Conservation (phyloP, 306 rosid genomes). For the Rubus parviflorus region DNA sequence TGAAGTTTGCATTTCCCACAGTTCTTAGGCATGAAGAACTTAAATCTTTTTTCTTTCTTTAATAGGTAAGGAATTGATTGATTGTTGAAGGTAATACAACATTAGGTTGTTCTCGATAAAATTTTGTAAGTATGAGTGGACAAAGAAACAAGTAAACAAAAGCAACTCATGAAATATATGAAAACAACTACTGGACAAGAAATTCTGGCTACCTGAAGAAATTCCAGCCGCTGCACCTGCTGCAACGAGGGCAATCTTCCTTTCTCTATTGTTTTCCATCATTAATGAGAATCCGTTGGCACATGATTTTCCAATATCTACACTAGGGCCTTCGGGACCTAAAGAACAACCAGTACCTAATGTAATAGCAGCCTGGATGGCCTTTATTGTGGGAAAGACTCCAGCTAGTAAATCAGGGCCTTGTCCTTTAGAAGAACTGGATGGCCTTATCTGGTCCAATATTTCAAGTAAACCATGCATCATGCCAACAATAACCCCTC, state of each 20-base stretch:
- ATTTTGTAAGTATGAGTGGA: background rate
- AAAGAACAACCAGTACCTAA: constrained; percentile 95
- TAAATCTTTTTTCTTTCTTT: background rate
- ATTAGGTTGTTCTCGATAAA: background rate
- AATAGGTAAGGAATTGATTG: background rate
- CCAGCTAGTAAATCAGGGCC: constrained; percentile 88
- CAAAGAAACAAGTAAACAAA: constrained; percentile 15
- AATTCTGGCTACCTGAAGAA: constrained; percentile 65
- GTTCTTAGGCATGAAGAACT: background rate
- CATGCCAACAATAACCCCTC: constrained; percentile 97
- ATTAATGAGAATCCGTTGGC: constrained; percentile 87
- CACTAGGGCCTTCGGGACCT: constrained; percentile 99
- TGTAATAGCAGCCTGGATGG: constrained; percentile 92
- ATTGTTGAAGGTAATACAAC: constrained; percentile 5
- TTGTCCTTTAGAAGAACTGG: constrained; percentile 63
- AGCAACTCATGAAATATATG: constrained; percentile 10
- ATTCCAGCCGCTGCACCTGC: constrained; percentile 99
- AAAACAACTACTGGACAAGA: constrained; percentile 24
- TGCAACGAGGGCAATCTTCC: constrained; percentile 91
- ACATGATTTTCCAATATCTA: constrained; percentile 95
- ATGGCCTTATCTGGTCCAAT: constrained; percentile 77
- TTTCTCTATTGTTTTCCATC: constrained; percentile 95
- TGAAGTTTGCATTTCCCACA: background rate
- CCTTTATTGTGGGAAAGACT: constrained; percentile 79
- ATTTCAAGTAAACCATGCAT: constrained; percentile 97